Conservation (phyloP, 2,329 filamentous ascomycete species). For the Pyrenophora tritici-repentis region DNA sequence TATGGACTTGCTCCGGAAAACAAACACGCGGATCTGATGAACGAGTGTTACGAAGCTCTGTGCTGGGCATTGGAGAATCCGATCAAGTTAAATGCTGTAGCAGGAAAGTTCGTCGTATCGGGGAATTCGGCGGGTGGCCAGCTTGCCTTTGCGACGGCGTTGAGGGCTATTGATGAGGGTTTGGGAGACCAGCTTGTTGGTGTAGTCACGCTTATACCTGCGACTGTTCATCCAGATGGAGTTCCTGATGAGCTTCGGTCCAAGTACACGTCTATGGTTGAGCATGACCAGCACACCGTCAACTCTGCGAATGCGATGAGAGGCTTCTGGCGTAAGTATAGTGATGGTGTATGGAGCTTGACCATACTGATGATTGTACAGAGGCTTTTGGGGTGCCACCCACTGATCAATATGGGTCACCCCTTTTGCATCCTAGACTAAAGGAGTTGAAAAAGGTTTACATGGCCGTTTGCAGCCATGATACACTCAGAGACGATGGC, state of each 20-base stretch:
- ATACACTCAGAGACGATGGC: conserved; percentile 46
- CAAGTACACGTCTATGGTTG: conserved; percentile 43
- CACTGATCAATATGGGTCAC: conserved; percentile 40
- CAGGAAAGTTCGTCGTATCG: conserved; percentile 42
- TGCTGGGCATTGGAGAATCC: conserved; percentile 39
- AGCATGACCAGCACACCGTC: conserved; percentile 46
- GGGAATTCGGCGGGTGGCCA: conserved; percentile 50
- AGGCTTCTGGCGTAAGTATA: conserved; percentile 35
- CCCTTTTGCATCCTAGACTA: conserved; percentile 37
- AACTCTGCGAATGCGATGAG: conserved; percentile 45
- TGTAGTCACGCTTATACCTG: conserved; percentile 46
- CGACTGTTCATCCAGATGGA: conserved; percentile 44
- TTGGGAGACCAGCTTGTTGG: conserved; percentile 44
- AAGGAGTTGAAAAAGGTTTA: conserved; percentile 42
- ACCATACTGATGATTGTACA: not conserved
- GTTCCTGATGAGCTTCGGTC: conserved; percentile 44
- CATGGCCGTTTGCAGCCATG: conserved; percentile 36
- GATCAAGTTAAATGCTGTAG: conserved; percentile 27
- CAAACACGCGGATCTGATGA: conserved; percentile 40
- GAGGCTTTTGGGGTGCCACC: conserved; percentile 37
- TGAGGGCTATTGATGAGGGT: conserved; percentile 47
- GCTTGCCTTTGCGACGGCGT: conserved; percentile 45
- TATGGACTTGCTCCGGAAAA: conserved; percentile 45
- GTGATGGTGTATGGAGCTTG: no score
- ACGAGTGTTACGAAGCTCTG: conserved; percentile 44